Percentiles rank a stretch among this genome's conserved stretches.
phyloP scores from a whole-genome alignment of 768 basidiomycete species.

The Lentinus brumalis region DNA sequence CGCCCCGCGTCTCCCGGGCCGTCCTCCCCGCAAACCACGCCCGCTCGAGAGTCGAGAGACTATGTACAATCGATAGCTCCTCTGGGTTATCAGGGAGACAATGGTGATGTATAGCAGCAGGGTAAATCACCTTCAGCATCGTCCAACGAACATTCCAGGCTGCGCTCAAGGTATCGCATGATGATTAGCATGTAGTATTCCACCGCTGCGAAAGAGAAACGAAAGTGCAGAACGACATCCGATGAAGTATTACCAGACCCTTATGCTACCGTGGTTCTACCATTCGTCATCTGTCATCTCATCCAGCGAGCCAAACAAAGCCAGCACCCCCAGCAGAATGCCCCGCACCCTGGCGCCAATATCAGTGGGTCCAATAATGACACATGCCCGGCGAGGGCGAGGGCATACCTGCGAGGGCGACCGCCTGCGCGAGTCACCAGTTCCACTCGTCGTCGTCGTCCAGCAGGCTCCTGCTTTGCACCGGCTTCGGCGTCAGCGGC shows the following conservation, averaged over 20 bases:
- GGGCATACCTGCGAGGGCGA: not conserved
- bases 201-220: no score
- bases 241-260: no score
- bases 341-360: not conserved
- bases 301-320: not conserved
- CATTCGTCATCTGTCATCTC: not conserved
- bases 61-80: no score
- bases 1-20: not conserved
- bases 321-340: not conserved
- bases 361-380: no score
- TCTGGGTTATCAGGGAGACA: no score
- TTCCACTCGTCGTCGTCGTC: conserved; percentile 63
- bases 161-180: no score
- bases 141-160: no score
- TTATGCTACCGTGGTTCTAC: not conserved
- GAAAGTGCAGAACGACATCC: no score
- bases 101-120: no score
- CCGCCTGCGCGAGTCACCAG: conserved; percentile 40
- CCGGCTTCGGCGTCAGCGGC: conserved; percentile 21
- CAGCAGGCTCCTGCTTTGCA: conserved; percentile 10
- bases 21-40: not conserved
- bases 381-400: not conserved
- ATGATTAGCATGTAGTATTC: no score
- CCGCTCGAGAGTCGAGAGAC: not conserved
- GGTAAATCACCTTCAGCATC: no score